Percentiles rank a stretch among this genome's conserved stretches.
Evolutionary conservation across 805 yeast genomes (phyloP).

Genomic region (Yamadazyma philogaea): DNA sequence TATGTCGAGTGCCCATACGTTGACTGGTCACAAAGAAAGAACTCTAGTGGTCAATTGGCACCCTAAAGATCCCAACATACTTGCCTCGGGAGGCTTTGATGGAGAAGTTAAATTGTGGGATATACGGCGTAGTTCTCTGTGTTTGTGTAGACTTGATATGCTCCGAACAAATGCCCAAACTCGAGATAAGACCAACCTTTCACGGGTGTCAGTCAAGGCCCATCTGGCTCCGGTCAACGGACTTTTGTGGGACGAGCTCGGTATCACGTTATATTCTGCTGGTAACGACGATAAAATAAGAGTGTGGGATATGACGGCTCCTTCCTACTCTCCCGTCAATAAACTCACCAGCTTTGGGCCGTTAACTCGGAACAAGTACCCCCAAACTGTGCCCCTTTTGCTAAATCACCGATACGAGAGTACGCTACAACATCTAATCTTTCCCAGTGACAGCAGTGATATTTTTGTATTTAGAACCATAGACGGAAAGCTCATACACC

Average conservation of each 20-base stretch:
- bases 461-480: constrained; percentile 53
- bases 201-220: constrained; percentile 48
- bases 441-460: constrained; percentile 77
- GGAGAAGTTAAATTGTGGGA: constrained; percentile 89
- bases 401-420: constrained; percentile 52
- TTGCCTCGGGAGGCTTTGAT: constrained; percentile 79
- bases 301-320: constrained; percentile 63
- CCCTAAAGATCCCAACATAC: constrained; percentile 55
- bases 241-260: constrained; percentile 66
- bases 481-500: constrained; percentile 61
- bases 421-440: constrained; percentile 55
- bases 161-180: constrained; percentile 34
- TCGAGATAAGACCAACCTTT: constrained; percentile 22
- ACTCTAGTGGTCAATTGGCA: constrained; percentile 70
- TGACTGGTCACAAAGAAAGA: constrained; percentile 58
- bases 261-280: constrained; percentile 58
- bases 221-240: constrained; percentile 82
- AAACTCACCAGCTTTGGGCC: constrained; percentile 77
- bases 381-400: constrained; percentile 48
- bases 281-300: constrained; percentile 81
- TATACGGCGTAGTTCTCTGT: constrained; percentile 62
- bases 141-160: constrained; percentile 63
- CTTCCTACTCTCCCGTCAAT: constrained; percentile 46
- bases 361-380: constrained; percentile 59
- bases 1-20: constrained; percentile 68